These are phyloP conservation scores for Leccinum truebloodii DNA, from an alignment of 768 basidiomycete species.

Conservation along the genomic window DNA sequence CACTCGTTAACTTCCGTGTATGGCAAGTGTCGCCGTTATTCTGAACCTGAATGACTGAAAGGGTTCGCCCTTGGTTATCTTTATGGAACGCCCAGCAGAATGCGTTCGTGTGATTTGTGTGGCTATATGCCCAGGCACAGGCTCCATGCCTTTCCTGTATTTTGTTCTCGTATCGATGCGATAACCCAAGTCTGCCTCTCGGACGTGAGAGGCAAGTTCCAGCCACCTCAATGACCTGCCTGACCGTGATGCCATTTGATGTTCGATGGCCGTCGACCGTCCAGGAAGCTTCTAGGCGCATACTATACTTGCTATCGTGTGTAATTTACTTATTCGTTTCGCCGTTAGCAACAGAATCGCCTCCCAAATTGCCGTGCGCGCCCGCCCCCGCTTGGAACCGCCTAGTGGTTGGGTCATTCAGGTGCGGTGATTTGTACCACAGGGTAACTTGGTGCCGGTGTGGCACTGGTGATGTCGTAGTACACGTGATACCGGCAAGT, in stretches of 20 bases:
- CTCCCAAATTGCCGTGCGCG: background rate
- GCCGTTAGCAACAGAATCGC: constrained; percentile 10
- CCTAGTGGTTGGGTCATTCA: constrained; percentile 2
- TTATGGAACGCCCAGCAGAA: background rate
- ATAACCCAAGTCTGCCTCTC: constrained; percentile 6
- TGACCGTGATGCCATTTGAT: background rate
- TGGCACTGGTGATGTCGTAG: constrained; percentile 6
- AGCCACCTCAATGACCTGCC: constrained; percentile 1
- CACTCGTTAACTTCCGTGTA: constrained; percentile 1
- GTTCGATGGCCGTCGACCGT: constrained; percentile 15
- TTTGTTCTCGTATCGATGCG: constrained; percentile 1
- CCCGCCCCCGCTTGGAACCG: constrained; percentile 4
- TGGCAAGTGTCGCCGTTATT: constrained; percentile 14
- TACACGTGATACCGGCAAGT: constrained; percentile 31
- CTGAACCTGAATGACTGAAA: constrained; percentile 7
- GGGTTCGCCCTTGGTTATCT: constrained; percentile 16
- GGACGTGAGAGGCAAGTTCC: constrained; percentile 16
- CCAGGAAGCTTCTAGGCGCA: background rate
- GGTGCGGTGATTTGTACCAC: background rate
- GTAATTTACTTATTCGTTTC: constrained; percentile 5
- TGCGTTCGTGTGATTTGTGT: constrained; percentile 7
- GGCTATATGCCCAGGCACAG: constrained; percentile 20
- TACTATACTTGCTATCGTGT: constrained; percentile 21
- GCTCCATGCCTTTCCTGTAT: constrained; percentile 12
- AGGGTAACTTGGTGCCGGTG: background rate